Base-by-base conservation (phyloP, 2,329 filamentous ascomycete genomes). In the Trichoderma simmonsii region DNA sequence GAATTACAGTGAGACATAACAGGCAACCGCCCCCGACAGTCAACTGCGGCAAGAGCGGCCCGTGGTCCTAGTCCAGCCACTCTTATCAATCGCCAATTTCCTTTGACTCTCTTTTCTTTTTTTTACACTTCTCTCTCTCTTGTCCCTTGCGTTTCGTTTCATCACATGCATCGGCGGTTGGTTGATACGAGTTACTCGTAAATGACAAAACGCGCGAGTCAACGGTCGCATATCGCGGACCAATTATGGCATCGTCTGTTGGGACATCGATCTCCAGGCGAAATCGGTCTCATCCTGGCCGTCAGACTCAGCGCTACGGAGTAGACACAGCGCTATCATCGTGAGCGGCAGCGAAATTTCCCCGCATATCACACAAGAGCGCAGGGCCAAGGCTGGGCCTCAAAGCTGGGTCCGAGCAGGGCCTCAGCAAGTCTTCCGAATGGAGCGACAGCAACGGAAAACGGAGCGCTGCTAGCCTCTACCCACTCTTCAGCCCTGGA, bases 401-500 rank as follows among this genome's bases (percentile, higher is more conserved):
- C 48, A 28, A 57, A 30, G 43, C 43, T 34, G 63, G 43, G 43
- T 32, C 28, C 28, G 21, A 34, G 15, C 57, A 70, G 57, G 67
- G 67, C 39, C 56, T 36, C 28, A 54, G 67, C 39, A 54, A 51
- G 67, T 34, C 67, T 54, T 70, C 65, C 54, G 65, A 69, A 61
- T 54, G 56, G 67, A 32, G 66, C 56, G n/a, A 63, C 65, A 32
- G 65, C 36, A 7, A 63, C 66, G 56, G 66, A 69, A 24, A 48
- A 61, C 66, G 56, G 65, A 59, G 65, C 65, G 32, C 32, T 68
- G 0, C 43, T 62, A 30, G 67, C 21, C 39, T 36, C 21, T 36
- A 54, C 48, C 67, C 57, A 70, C 67, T 70, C 67, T 70, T 70
- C 67, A 70, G 67, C 67, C 67, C 57, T 69, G 66, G 66, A 61